Conservation (phyloP, 495 filamentous ascomycete genomes). For the Aspergillus taichungensis region DNA sequence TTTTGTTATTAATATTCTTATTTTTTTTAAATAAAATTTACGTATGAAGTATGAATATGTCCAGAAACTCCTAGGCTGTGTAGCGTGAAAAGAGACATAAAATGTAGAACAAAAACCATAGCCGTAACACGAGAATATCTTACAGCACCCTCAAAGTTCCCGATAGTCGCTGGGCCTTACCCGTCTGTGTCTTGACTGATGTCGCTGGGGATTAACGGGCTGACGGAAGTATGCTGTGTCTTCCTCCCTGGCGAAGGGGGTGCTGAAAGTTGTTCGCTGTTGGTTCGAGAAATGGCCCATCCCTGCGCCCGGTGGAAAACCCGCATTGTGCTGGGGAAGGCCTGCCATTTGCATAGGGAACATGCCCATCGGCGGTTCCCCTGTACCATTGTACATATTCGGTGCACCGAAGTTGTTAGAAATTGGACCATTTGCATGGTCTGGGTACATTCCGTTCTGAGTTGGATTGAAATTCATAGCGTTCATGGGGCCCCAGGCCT, state of each 20-base stretch:
- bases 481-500: conserved; percentile 43
- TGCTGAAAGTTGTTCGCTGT: conserved; percentile 58
- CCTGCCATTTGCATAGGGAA: conserved; percentile 28
- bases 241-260: conserved; percentile 60
- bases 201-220: conserved; percentile 89
- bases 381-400: conserved; percentile 31
- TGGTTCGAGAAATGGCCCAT: conserved; percentile 56
- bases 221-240: conserved; percentile 93
- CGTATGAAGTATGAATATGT: background rate
- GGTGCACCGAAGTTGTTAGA: conserved; percentile 20
- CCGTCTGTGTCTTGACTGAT: conserved; percentile 67
- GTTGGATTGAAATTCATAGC: conserved; percentile 34
- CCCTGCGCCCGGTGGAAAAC: conserved; percentile 24
- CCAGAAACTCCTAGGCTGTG: background rate
- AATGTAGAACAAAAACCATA: background rate
- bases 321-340: conserved; percentile 20
- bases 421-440: conserved; percentile 25
- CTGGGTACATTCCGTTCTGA: conserved; percentile 41
- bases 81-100: too few relatives aligned
- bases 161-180: conserved; percentile 82
- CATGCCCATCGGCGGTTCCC: conserved; percentile 33
- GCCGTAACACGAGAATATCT: background rate
- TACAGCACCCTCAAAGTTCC: conserved; percentile 49
- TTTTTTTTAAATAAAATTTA: too few relatives aligned
- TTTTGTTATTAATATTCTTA: too few relatives aligned